Base-by-base conservation (phyloP, 2,329 filamentous ascomycete genomes). In the Zalaria sp. region DNA sequence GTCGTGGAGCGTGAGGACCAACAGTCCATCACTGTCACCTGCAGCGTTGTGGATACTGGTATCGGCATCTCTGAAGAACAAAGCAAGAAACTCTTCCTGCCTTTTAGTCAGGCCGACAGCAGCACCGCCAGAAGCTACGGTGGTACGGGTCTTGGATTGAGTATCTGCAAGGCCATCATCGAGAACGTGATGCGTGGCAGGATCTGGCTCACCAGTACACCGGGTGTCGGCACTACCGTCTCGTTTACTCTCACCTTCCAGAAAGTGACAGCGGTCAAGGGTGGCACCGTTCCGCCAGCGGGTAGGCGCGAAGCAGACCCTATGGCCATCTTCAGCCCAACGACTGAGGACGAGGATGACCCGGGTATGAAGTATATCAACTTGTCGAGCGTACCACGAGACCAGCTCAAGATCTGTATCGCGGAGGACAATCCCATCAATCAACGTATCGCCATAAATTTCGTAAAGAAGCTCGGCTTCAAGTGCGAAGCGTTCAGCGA, bases 361-460 rank as follows among this genome's bases (percentile, higher is more conserved):
- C 46, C 50, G 6, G 51, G 49, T 10, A 46, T 43, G 5, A 37
- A 50, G 3, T 50, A 73, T 44, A 63, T 79, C 25, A 80, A 87
- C 55, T 71, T 95, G 4, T 80, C 79, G 11, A 71, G 72, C 43
- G 73, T 95, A 5, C 77, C 83, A 5, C 79, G 83, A 43, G 77
- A 87, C 36, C 71, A 93, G 43, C 69, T 96, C 27, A 80, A 85
- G 28, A 80, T 96, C 27, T 94, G 87, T 60, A 89, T 96, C 44
- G 89, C 89, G 0, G 89, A 96, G 56, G 89, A 96, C 64, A 95
- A 95, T 51, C 76, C 81, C 3, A 93, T 95, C 65, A 95, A 95
- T 53, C 84, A 93, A 56, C 86, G 83, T 59, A 95, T 95, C 51
- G 88, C 88, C 1, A 85, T 94, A 39, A 85, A 87, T 51, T 95